Percentiles rank a stretch among this genome's conserved stretches.
Conservation (phyloP, 768 basidiomycete genomes). For the Trametes villosa region DNA sequence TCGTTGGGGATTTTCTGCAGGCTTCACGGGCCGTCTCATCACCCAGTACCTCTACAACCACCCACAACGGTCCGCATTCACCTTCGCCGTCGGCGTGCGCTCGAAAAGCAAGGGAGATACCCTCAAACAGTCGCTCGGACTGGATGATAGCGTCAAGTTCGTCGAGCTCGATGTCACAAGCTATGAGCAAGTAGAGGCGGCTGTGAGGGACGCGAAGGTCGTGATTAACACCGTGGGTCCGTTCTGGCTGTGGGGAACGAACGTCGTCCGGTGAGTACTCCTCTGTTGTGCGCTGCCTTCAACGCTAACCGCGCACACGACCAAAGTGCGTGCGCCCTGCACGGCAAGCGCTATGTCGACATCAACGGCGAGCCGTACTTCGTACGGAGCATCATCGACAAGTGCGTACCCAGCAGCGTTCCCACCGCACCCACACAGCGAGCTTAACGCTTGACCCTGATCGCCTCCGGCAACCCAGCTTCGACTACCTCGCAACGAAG, state of each 20-base stretch:
- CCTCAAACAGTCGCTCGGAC: constrained; percentile 50
- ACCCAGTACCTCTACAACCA: constrained; percentile 69
- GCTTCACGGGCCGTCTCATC: constrained; percentile 73
- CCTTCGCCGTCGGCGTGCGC: constrained; percentile 71
- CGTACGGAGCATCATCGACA: constrained; percentile 61
- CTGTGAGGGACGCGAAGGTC: constrained; percentile 61
- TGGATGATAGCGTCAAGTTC: constrained; percentile 46
- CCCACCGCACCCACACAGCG: not conserved
- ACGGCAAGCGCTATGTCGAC: constrained; percentile 86
- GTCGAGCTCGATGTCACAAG: constrained; percentile 66
- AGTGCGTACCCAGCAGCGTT: constrained; percentile 45
- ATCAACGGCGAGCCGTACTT: constrained; percentile 75
- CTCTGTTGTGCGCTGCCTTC: not conserved
- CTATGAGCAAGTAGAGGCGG: constrained; percentile 53
- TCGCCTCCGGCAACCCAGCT: constrained; percentile 44
- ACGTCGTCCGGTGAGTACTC: constrained; percentile 62
- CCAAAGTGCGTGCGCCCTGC: constrained; percentile 68
- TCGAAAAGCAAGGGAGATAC: constrained; percentile 63
- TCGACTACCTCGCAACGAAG: constrained; percentile 71
- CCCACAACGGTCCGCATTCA: constrained; percentile 61
- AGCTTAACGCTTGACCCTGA: too few relatives aligned
- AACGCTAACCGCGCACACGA: not conserved
- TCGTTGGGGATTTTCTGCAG: constrained; percentile 32
- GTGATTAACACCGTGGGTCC: constrained; percentile 83
- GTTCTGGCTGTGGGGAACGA: constrained; percentile 71